Percentiles rank a stretch among this genome's conserved stretches.
phyloP scores from a whole-genome alignment of 148 eudicot species.

The Rhododendron vialii region DNA sequence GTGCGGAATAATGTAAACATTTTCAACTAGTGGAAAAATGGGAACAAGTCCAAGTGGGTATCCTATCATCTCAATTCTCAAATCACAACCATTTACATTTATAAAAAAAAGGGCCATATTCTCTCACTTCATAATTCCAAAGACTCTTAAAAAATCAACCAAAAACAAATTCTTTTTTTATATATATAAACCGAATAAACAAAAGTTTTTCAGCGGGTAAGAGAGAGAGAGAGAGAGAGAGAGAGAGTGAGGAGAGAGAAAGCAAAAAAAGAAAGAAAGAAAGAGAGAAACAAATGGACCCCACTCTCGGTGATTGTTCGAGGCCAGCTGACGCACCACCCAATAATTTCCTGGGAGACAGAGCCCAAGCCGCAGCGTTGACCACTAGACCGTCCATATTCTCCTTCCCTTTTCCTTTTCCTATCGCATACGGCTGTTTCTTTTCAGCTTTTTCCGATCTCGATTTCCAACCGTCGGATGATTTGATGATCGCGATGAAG shows the following conservation, averaged over 20 bases:
- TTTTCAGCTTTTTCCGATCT: neutral
- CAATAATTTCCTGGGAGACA: constrained; percentile 11
- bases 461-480: constrained; percentile 3
- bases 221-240: too few species aligned
- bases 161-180: neutral
- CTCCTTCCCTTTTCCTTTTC: neutral
- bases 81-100: neutral
- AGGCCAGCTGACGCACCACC: neutral
- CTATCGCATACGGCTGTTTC: neutral
- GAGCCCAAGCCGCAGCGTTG: constrained; percentile 11
- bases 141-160: neutral
- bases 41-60: neutral
- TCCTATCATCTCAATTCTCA: neutral
- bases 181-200: neutral
- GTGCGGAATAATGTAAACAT: neutral
- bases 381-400: constrained; percentile 3
- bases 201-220: neutral
- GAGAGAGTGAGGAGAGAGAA: too few species aligned
- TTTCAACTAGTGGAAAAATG: neutral
- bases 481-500: neutral
- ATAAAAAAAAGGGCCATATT: neutral
- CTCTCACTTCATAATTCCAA: neutral
- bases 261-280: neutral
- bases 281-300: constrained; percentile 6
- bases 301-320: neutral